Conservation (phyloP, 805 yeast genomes). For the Kazachstania africana region DNA sequence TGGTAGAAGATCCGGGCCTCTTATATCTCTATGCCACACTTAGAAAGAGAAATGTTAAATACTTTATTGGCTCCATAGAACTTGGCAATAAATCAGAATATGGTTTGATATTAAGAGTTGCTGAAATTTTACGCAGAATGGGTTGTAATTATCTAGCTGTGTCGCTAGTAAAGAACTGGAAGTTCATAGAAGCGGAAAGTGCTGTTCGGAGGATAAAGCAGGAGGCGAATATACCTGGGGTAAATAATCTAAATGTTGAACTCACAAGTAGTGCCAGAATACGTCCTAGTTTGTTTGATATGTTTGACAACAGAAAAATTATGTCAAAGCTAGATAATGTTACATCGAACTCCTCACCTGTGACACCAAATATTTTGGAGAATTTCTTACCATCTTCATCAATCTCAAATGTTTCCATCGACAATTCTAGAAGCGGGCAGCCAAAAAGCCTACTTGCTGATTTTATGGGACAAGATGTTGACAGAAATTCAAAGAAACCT, state of each 20-base stretch:
- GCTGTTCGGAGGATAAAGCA: slow-evolving; percentile 1
- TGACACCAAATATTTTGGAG: too few species aligned
- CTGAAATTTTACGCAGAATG: slow-evolving; percentile 68
- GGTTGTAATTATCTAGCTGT: slow-evolving; percentile 79
- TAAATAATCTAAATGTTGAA: slow-evolving; percentile 8
- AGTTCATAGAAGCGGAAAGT: slow-evolving; percentile 30
- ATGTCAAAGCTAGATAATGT: too few species aligned
- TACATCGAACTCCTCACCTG: too few species aligned
- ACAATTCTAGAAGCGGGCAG: background rate
- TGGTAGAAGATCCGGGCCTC: slow-evolving; percentile 75
- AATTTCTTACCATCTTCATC: too few species aligned
- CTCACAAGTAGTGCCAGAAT: slow-evolving; percentile 14
- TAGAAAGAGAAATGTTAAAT: slow-evolving; percentile 39
- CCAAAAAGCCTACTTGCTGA: too few species aligned
- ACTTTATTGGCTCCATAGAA: slow-evolving; percentile 36
- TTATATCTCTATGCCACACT: slow-evolving; percentile 52
- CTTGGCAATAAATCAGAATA: slow-evolving; percentile 41
- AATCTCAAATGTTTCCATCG: too few species aligned
- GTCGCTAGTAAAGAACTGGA: slow-evolving; percentile 56
- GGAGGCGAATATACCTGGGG: background rate
- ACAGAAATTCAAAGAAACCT: background rate
- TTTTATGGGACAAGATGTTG: background rate
- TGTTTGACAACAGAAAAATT: slow-evolving; percentile 10
- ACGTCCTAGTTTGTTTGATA: slow-evolving; percentile 22
- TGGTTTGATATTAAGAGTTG: slow-evolving; percentile 47